Base-by-base conservation (phyloP, 331 rosid genomes). In the Arachis monticola region DNA sequence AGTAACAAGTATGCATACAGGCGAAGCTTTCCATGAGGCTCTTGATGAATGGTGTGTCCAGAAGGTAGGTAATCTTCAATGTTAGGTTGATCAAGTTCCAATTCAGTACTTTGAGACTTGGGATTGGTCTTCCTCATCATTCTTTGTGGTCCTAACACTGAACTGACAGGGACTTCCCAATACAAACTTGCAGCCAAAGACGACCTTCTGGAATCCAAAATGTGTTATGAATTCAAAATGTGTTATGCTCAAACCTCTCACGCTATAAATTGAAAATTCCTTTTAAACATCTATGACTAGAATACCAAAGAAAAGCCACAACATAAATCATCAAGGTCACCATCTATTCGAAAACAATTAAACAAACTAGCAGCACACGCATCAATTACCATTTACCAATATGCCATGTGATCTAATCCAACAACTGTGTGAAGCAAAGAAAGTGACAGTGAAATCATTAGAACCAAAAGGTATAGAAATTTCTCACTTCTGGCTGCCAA, bases 61-160 rank as follows among this genome's bases (percentile, higher is more conserved):
- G 92, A 88, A 83, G 97, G 96, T 69, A 94, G 94, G 70, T 94
- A 94, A 69, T 94, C 99, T 76, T 94, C 99, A 79, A 94, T 78
- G 79, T 94, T 94, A 76, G 96, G 99, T 55, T 73, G 93, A 88
- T 92, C 99, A 60, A 94, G 79, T 80, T 94, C 99, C 89, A 90
- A 80, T 69, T 92, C 99, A 53, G 97, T 92, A 85, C 86, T 70
- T 11, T 97, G 90, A 65, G 90, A 67, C 6, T 75, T 77, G 64
- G 87, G 90, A 70, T 68, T 67, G 11, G 81, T 6, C n/a, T 67
- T 35, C 75, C 71, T 77, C 86, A 81, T 85, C 59, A 5, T 42
- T 42, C 58, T 6, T 6, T 9, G 55, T 50, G 40, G 40, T 53
- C 61, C 50, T 58, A 41, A 70, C 44, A n/a, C 75, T 69, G 56